phyloP scores from a whole-genome alignment of 139 green algal genomes.

The Tetraselmis chui region DNA sequence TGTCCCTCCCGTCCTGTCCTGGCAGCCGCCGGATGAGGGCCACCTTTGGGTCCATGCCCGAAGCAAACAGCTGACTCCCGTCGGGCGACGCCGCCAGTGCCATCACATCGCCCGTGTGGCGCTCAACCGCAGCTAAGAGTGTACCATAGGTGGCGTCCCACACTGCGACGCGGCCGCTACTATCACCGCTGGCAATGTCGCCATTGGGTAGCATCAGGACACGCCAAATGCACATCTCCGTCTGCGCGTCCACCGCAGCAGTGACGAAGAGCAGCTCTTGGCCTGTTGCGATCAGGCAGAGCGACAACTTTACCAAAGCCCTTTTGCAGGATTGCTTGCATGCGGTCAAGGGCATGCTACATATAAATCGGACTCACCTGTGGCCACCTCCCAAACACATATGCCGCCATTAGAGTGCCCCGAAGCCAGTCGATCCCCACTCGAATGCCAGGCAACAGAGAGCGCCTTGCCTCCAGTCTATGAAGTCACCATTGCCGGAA shows the following conservation, averaged over 20 bases:
- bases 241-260: conserved; percentile 14
- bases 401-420: conserved; percentile 61
- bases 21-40: conserved; percentile 14
- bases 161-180: conserved; percentile 63
- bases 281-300: conserved; percentile 17
- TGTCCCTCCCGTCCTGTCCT: conserved; percentile 2
- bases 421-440: conserved; percentile 43
- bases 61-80: conserved; percentile 69
- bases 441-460: conserved; percentile 66
- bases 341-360: not conserved
- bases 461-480: conserved; percentile 29
- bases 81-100: conserved; percentile 59
- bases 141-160: conserved; percentile 80
- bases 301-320: not conserved
- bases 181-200: conserved; percentile 77
- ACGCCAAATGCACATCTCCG: conserved; percentile 68
- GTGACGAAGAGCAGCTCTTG: conserved; percentile 69
- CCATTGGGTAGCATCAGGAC: conserved; percentile 70
- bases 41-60: conserved; percentile 72
- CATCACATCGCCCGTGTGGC: conserved; percentile 76
- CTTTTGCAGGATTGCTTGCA: conserved; percentile 6
- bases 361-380: conserved; percentile 17
- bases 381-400: conserved; percentile 51
- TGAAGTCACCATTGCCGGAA: not conserved
- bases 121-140: conserved; percentile 49